Base-by-base conservation (phyloP, 2,329 filamentous ascomycete genomes). In the Fusarium brachygibbosum region DNA sequence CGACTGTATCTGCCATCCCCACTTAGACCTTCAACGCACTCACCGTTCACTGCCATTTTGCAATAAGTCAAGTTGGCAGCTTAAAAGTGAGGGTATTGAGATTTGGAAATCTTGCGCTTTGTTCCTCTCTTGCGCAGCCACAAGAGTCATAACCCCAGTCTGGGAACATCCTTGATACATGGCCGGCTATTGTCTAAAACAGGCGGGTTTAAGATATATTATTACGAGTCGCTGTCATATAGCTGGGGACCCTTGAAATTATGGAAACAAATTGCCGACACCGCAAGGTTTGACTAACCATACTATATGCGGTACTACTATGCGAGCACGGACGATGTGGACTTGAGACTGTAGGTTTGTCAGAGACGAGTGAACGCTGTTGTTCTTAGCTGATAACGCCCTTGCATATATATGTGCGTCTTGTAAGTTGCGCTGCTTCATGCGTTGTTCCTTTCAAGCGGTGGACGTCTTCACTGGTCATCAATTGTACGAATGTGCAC, bases 221-320 rank as follows among this genome's bases (percentile, higher is more conserved):
- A 52, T 65, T 48, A 52, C 31, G 19, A 48, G 23, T 53, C 40
- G 10, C 34, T 25, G 28, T 34, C 29, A 38, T 41, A 32, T 54
- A 28, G 28, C 45, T 38, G 32, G 35, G 35, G 21, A 37, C 35
- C 45, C 53, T 65, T 59, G 35, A 28, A 37, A 28, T 17, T 40
- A 32, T 48, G 31, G 40, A 62, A 65, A 69, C 67, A 61, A 65
- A 38, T 51, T 66, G 61, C 58, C 49, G 56, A 51, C 34, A 45
- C 32, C n/a, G n/a, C 45, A 57, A 50, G 66, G 51, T 37, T 55
- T 19, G n/a, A 21, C 51, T 32, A 49, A 56, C 35, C 58, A 34
- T 54, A 29, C 25, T 37, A 44, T 48, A 19, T 45, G 45, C 32
- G 17, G 35, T 38, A 32, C 17, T 45, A 37, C 57, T 38, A 69